These are phyloP conservation scores for Claviceps sp. DNA, from an alignment of 2,329 filamentous ascomycete genomes.

Conservation along the genomic window DNA sequence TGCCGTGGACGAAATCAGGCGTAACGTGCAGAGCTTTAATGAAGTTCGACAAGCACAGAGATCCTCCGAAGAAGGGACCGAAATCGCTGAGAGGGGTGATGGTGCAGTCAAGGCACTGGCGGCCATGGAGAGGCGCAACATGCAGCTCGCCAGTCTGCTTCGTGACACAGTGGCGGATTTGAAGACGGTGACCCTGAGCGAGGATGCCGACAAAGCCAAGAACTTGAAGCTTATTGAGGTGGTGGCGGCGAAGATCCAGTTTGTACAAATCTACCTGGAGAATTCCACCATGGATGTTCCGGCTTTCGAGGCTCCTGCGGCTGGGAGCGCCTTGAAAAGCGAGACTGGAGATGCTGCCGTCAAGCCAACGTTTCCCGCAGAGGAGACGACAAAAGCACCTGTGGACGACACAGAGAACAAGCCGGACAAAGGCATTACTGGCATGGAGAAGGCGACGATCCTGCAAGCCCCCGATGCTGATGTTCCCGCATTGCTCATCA, in stretches of 20 bases:
- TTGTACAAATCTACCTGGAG: constrained; percentile 48
- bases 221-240: constrained; percentile 42
- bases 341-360: neutral
- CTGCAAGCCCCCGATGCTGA: neutral
- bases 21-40: constrained; percentile 58
- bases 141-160: constrained; percentile 52
- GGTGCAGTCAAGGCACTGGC: constrained; percentile 24
- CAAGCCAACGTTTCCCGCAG: neutral
- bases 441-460: neutral
- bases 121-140: constrained; percentile 51
- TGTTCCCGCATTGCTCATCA: neutral
- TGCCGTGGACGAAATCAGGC: constrained; percentile 65
- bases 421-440: neutral
- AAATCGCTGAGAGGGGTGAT: constrained; percentile 23
- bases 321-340: too few species aligned
- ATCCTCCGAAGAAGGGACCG: constrained; percentile 12
- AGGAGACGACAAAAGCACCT: neutral
- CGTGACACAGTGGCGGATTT: constrained; percentile 52
- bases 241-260: constrained; percentile 49
- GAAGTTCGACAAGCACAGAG: constrained; percentile 34
- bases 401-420: neutral
- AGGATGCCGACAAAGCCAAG: constrained; percentile 34
- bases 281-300: constrained; percentile 41
- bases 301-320: neutral
- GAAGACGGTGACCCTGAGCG: constrained; percentile 41